phyloP scores from a whole-genome alignment of 2,329 filamentous ascomycete genomes.

The Epichloe sp. region DNA sequence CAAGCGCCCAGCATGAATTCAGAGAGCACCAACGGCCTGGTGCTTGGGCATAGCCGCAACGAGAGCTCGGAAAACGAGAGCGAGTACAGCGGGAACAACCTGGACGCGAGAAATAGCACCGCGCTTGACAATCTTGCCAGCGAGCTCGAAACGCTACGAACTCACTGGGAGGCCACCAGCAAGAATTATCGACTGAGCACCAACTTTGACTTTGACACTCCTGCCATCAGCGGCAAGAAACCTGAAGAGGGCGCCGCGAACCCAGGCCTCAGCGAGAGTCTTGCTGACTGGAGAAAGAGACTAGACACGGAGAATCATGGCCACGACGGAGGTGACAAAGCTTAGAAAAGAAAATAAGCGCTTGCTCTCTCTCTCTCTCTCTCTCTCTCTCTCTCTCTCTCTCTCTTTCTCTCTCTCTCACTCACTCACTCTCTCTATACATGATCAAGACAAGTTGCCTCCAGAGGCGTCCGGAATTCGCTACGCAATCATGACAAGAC shows the following conservation, averaged over 20 bases:
- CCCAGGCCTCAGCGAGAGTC: conserved; percentile 51
- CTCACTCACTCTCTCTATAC: neutral
- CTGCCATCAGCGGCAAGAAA: conserved; percentile 25
- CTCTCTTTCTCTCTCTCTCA: too few species aligned
- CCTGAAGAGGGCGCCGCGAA: conserved; percentile 27
- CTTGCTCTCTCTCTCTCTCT: too few species aligned
- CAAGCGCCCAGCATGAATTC: conserved; percentile 35
- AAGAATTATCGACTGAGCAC: conserved; percentile 88
- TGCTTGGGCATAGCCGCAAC: conserved; percentile 33
- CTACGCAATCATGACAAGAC: conserved; percentile 19
- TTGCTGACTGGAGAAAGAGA: conserved; percentile 70
- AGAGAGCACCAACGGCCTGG: conserved; percentile 21
- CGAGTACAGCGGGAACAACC: conserved; percentile 41
- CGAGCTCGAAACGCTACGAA: conserved; percentile 80
- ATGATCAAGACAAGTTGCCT: neutral
- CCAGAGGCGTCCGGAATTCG: conserved; percentile 8
- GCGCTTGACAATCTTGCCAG: conserved; percentile 84
- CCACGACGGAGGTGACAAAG: conserved; percentile 8
- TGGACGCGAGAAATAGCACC: conserved; percentile 41
- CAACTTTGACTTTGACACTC: conserved; percentile 68
- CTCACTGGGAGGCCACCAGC: conserved; percentile 91
- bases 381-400: too few species aligned
- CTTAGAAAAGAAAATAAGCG: neutral
- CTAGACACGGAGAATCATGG: conserved; percentile 44
- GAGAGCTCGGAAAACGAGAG: conserved; percentile 50